Evolutionary conservation across 78 protist species (phyloP).

Genomic region (Protostelium mycophagum): DNA sequence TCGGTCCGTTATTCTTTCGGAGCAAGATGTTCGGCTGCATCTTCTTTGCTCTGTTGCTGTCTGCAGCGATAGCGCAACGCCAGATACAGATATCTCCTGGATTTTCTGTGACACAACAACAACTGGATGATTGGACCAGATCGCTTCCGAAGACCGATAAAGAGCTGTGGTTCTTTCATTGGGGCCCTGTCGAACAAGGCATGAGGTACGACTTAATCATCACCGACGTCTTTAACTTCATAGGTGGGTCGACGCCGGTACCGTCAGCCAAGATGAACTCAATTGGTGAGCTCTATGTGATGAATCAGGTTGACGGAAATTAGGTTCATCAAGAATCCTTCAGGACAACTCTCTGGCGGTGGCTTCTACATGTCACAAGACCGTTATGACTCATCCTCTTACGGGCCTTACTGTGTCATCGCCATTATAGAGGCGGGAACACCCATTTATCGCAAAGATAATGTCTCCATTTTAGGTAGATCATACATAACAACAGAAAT

Average conservation of each 20-base stretch:
- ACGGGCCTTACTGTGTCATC: background rate
- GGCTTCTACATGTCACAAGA: background rate
- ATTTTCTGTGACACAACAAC: background rate
- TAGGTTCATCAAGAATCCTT: background rate
- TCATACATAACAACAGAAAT: background rate
- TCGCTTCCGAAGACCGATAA: background rate
- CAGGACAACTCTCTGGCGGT: background rate
- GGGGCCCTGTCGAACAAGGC: background rate
- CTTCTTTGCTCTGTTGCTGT: too few relatives aligned
- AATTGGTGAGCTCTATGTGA: background rate
- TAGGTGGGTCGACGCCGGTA: background rate
- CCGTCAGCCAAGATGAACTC: background rate
- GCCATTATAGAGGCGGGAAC: background rate
- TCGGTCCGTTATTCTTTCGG: too few relatives aligned
- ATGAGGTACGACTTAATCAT: background rate
- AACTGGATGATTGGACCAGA: background rate
- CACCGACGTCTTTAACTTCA: background rate
- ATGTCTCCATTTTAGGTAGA: background rate
- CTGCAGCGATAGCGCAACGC: too few relatives aligned
- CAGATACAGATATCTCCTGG: background rate
- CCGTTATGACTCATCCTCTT: background rate
- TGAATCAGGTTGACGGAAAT: background rate
- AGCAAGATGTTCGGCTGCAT: too few relatives aligned
- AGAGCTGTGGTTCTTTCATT: background rate
- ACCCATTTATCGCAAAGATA: background rate